Evolutionary conservation across 2,329 filamentous ascomycete species (phyloP), one percentile per base, ranked within the genome.

Genomic region (Xylaria sp.): DNA sequence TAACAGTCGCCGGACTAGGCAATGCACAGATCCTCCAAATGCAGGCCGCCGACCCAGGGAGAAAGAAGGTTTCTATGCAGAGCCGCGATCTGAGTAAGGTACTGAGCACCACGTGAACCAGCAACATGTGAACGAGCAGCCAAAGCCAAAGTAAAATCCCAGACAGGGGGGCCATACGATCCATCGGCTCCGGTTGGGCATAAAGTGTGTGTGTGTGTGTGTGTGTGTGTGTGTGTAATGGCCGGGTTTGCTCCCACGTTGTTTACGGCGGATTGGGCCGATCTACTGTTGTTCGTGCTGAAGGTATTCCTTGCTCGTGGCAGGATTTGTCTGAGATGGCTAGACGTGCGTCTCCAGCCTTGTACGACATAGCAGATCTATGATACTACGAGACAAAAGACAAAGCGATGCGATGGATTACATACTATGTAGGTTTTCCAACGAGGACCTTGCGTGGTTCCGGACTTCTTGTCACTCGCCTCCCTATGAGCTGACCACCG

Each of bases 11-110:
- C 50, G 54, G 52, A 32, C n/a, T 55, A 59, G 39, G 56, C 9
- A 39, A 56, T 20, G 34, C 39, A 56, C 52, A 37, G 44, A 58
- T 65, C 65, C 37, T 39, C 34, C 62, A 57, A 69, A 68, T 76
- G 76, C 75, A 74, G 66, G 63, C 59, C 66, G 39, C 75, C 75
- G 75, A 73, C 72, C 73, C 73, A 74, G 69, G 20, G 23, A 37
- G 46, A 12, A 73, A 73, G 72, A 77, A 72, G 71, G 71, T 75
- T 76, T 73, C 68, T 50, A 71, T 71, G 74, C 74, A 74, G 72
- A 74, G 72, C 71, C 74, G 74, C 75, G 70, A 66, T 62, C 73
- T 74, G 74, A 37, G 73, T 75, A 66, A 46, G 65, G 63, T 50
- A 46, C 37, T 20, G 41, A 62, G 41, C 60, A 63, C 23, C 60